A percentile compares a stretch with the other conserved stretches of the same genome.
Evolutionary conservation across 345 rosid genomes (phyloP).

Genomic region (Euphorbia pulcherrima): DNA sequence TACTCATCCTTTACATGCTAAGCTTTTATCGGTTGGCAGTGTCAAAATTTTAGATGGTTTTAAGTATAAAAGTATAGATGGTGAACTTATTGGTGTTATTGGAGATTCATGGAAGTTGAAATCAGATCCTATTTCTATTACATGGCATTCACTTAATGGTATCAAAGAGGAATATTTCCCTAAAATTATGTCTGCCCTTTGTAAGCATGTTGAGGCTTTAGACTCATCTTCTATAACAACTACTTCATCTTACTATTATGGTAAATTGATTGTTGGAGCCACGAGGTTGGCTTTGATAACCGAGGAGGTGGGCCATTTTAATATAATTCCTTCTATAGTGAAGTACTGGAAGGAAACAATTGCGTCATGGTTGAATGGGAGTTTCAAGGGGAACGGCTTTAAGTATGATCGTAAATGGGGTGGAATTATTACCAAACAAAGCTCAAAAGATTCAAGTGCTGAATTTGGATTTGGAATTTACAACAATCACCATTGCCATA

Average conservation of each 20-base stretch:
- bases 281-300: constrained; percentile 90
- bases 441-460: constrained; percentile 54
- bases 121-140: constrained; percentile 56
- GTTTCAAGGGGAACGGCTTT: constrained; percentile 68
- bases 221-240: constrained; percentile 45
- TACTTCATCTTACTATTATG: constrained; percentile 68
- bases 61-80: constrained; percentile 70
- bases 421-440: constrained; percentile 72
- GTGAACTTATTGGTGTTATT: constrained; percentile 76
- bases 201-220: constrained; percentile 60
- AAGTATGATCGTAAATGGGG: constrained; percentile 81
- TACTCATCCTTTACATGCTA: constrained; percentile 84
- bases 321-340: constrained; percentile 58
- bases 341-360: constrained; percentile 68
- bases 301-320: constrained; percentile 60
- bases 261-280: constrained; percentile 76
- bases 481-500: constrained; percentile 77
- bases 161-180: constrained; percentile 40
- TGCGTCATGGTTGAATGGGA: constrained; percentile 86
- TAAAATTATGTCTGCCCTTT: constrained; percentile 62
- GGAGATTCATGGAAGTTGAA: constrained; percentile 77
- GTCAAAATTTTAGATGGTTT: constrained; percentile 53
- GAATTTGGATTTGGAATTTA: constrained; percentile 86
- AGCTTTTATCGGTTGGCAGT: constrained; percentile 42
- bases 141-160: constrained; percentile 87